Evolutionary conservation across 257 asterid species (phyloP).

Genomic region (Solanum dulcamara): DNA sequence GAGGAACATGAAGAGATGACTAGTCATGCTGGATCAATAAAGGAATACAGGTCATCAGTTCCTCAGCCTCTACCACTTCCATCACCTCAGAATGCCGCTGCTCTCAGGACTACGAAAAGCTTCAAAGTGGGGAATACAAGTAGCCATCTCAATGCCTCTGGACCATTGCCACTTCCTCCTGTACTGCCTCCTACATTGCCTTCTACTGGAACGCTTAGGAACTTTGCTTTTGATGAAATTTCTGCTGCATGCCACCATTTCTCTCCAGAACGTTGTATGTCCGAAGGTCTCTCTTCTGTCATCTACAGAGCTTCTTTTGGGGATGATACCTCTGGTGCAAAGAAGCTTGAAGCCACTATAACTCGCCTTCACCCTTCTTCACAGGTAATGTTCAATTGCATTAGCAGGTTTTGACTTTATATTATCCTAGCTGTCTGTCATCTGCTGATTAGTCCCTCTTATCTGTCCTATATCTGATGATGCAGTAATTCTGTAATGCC

Average conservation of each 20-base stretch:
- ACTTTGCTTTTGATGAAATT: conserved; percentile 62
- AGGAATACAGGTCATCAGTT: conserved; percentile 42
- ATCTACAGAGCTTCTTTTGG: conserved; percentile 75
- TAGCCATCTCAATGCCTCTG: conserved; percentile 66
- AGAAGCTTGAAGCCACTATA: conserved; percentile 71
- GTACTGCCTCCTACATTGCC: conserved; percentile 34
- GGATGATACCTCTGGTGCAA: conserved; percentile 46
- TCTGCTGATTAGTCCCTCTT: neutral
- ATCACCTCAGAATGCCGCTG: conserved; percentile 34
- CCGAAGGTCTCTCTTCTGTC: conserved; percentile 83
- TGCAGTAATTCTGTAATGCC: neutral
- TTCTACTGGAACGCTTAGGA: conserved; percentile 35
- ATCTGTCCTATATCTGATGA: neutral
- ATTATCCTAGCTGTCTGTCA: neutral
- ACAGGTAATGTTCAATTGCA: conserved; percentile 37
- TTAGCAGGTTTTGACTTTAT: neutral
- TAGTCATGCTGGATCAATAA: conserved; percentile 51
- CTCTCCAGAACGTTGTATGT: conserved; percentile 78
- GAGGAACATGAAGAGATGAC: conserved; percentile 65
- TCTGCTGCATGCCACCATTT: conserved; percentile 87
- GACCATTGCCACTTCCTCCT: conserved; percentile 88
- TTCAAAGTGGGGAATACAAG: conserved; percentile 49
- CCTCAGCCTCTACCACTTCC: conserved; percentile 99
- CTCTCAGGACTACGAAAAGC: conserved; percentile 51
- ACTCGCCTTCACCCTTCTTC: conserved; percentile 67